These are phyloP conservation scores for Scheffersomyces cryptocercus DNA, from an alignment of 1,139 yeast species.

Conservation along the genomic window DNA sequence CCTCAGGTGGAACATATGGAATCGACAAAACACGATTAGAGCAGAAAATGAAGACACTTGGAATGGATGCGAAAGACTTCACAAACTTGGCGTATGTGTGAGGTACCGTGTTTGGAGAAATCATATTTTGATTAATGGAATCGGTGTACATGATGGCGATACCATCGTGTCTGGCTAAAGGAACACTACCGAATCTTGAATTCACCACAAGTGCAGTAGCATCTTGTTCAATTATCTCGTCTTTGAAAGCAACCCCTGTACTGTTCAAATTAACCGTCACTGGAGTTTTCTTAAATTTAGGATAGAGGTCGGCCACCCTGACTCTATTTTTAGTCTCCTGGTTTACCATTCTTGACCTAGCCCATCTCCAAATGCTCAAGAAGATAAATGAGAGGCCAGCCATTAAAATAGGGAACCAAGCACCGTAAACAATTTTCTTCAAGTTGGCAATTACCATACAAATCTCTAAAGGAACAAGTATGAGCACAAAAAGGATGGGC, in stretches of 20 bases:
- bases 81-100: slow-evolving; percentile 36
- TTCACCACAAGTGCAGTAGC: slow-evolving; percentile 12
- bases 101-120: slow-evolving; percentile 47
- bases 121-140: slow-evolving; percentile 26
- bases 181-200: slow-evolving; percentile 21
- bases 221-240: slow-evolving; percentile 1
- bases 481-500: slow-evolving; percentile 33
- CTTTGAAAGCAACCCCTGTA: slow-evolving; percentile 4
- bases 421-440: slow-evolving; percentile 56
- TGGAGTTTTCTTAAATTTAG: slow-evolving; percentile 21
- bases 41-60: slow-evolving; percentile 42
- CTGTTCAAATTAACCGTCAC: slow-evolving; percentile 22
- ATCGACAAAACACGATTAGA: slow-evolving; percentile 41
- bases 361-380: slow-evolving; percentile 50
- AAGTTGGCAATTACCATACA: slow-evolving; percentile 48
- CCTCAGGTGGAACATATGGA: slow-evolving; percentile 40
- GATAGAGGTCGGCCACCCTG: slow-evolving; percentile 29
- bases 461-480: slow-evolving; percentile 49
- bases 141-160: slow-evolving; percentile 44
- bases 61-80: slow-evolving; percentile 41
- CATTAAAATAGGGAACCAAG: slow-evolving; percentile 57
- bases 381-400: slow-evolving; percentile 32
- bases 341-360: slow-evolving; percentile 39
- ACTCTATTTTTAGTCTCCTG: slow-evolving; percentile 34
- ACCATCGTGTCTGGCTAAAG: slow-evolving; percentile 31